These are phyloP conservation scores for Populus hybrid DNA, from an alignment of 441 rosid species.

Conservation along the genomic window DNA sequence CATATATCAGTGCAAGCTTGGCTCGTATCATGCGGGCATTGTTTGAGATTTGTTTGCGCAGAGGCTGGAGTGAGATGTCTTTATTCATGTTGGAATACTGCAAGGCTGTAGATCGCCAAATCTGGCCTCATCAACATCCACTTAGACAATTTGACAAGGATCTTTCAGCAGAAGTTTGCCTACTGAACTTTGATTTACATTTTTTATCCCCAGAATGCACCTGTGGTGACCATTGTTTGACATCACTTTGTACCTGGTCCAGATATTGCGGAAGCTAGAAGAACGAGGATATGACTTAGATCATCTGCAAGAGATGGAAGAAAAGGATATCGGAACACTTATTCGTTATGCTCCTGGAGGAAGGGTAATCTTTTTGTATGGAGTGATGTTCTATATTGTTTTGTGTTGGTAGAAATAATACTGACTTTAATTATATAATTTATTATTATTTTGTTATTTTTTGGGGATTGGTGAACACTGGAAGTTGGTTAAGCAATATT, in stretches of 20 bases:
- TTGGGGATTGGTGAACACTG: constrained; percentile 11
- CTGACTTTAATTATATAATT: constrained; percentile 4
- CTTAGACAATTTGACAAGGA: constrained; percentile 97
- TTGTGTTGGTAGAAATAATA: constrained; percentile 13
- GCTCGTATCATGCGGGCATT: constrained; percentile 98
- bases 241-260: constrained; percentile 26
- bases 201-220: constrained; percentile 7
- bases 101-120: constrained; percentile 98
- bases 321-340: constrained; percentile 91
- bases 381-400: not conserved
- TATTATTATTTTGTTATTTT: constrained; percentile 16
- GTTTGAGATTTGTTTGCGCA: constrained; percentile 93
- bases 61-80: constrained; percentile 98
- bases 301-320: constrained; percentile 91
- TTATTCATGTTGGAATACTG: constrained; percentile 95
- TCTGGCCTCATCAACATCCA: constrained; percentile 99
- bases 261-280: constrained; percentile 97
- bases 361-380: constrained; percentile 49
- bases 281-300: constrained; percentile 90
- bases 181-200: constrained; percentile 11
- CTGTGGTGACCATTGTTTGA: constrained; percentile 16
- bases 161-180: constrained; percentile 75
- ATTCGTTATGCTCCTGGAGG: constrained; percentile 97
- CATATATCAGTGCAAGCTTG: constrained; percentile 98
- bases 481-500: constrained; percentile 88